Base-by-base conservation (phyloP, 495 filamentous ascomycete genomes). In the Daldinia childiae region DNA sequence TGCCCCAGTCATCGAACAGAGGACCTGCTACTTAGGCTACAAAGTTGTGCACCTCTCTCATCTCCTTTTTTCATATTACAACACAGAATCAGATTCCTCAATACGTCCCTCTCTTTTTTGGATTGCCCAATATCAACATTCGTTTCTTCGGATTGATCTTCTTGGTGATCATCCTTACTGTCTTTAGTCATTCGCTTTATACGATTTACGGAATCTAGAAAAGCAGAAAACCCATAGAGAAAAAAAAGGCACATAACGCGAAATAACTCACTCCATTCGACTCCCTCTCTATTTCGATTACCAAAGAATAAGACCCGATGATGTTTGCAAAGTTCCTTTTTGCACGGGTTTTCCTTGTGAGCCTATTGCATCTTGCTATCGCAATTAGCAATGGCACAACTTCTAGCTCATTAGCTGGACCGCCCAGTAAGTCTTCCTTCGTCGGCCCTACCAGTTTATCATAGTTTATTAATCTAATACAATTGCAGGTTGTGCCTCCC, bases 81-180 rank as follows among this genome's bases (percentile, higher is more conserved):
- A 45, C 51, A 55, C 51, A 50, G 38, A 54, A 48, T 56, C 55
- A 24, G 41, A 38, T 51, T 24, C 58, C 19, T 58, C 34, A 14
- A 30, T 26, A n/a, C 29, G 30, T 58, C 57, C 30, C 58, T 65
- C 61, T 29, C 43, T 74, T 76, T 76, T 77, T 77, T 75, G 75
- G 68, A 72, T 77, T 50, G 68, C 63, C 73, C 66, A 74, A 68
- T 68, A 77, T 74, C 32, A 54, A 77, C 67, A 71, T 72, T 72
- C 71, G 68, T 72, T 69, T 54, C 43, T 51, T 68, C 60, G 73
- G 65, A 54, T 68, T 70, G 75, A 68, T 72, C 61, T 76, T 77
- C 55, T 77, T 77, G 73, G 75, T 76, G 70, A 65, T 70, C 69
- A 77, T 76, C 73, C 68, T 76, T 77, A 68, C 61, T 52, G 64